phyloP scores from a whole-genome alignment of 2,329 filamentous ascomycete genomes.

The Fusarium incarnatum region DNA sequence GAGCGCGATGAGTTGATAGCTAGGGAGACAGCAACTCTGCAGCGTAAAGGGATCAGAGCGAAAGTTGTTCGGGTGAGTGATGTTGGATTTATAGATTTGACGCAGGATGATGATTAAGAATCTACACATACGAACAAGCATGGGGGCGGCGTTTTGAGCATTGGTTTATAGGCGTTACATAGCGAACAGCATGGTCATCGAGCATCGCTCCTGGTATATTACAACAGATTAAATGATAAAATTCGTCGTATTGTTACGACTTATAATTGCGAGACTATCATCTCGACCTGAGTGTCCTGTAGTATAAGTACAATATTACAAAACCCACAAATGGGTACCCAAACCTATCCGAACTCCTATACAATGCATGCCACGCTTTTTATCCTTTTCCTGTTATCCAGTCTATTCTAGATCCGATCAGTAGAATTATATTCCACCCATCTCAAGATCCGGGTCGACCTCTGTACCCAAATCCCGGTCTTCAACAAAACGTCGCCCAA shows the following conservation, averaged over 20 bases:
- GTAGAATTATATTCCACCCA: conserved; percentile 45
- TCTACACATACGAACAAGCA: neutral
- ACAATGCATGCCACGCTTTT: conserved; percentile 17
- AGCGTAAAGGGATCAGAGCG: conserved; percentile 27
- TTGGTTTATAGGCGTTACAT: conserved; percentile 25
- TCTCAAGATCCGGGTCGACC: conserved; percentile 75
- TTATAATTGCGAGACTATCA: conserved; percentile 20
- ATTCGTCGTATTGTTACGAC: conserved; percentile 20
- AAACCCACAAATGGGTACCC: conserved; percentile 5
- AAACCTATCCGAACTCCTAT: conserved; percentile 23
- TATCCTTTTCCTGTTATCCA: conserved; percentile 5
- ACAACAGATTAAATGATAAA: neutral
- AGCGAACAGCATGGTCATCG: conserved; percentile 11
- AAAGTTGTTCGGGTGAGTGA: conserved; percentile 49
- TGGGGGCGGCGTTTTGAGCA: conserved; percentile 12
- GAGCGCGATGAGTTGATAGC: conserved; percentile 44
- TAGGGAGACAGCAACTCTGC: conserved; percentile 33
- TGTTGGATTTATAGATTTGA: conserved; percentile 51
- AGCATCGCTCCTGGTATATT: neutral
- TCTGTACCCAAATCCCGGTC: conserved; percentile 82
- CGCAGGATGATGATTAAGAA: conserved; percentile 45
- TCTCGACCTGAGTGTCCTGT: conserved; percentile 10
- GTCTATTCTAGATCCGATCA: neutral
- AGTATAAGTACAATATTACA: conserved; percentile 20
- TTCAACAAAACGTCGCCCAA: conserved; percentile 80